Base-by-base conservation (phyloP, 495 filamentous ascomycete genomes). In the Neurospora cerealis region DNA sequence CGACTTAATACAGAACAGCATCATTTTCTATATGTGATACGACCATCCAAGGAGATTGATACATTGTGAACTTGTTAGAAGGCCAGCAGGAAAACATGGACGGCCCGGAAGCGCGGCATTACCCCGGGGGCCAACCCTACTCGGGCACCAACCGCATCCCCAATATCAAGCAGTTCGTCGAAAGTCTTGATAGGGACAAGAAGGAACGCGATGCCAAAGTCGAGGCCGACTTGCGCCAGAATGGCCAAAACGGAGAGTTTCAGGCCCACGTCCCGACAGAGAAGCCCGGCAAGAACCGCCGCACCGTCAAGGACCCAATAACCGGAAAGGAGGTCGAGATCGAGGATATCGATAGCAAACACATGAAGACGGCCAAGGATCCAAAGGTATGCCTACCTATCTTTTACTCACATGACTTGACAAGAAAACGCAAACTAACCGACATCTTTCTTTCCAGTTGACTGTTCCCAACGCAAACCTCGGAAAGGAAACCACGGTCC, bases 391-490 rank as follows among this genome's bases (percentile, higher is more conserved):
- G 74, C 71, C 48, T 19, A 41, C 38, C 8, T 40, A 11, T 17
- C 1, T 28, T 28, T 19, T 36, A 34, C 11, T 4, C n/a, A 38
- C 15, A 24, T 17, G n/a, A 11, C 38, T 32, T 0, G 6, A 37
- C 0, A 28, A 39, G 10, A 40, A 41, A 38, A 60, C 72, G 74
- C 73, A 71, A 73, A 62, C 66, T 36, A 54, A 71, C 69, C 19
- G 2, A 2, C 11, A 2, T 28, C 2, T 38, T 15, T 42, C 46
- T 76, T 15, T 44, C 44, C 77, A 94, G 91, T 79, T 98, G 10
- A 92, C 91, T n/a, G 89, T 96, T 11, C 93, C 93, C 11, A 98
- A 97, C 83, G 91, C 92, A n/a, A 96, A 97, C 78, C 80, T 97
- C 19, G 88, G 89, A 72, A 92, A 91, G 79, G 84, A 89, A 6